Percentiles rank a stretch among this genome's conserved stretches.
Evolutionary conservation across 1,139 yeast species (phyloP).

Genomic region (Pichia sp.): DNA sequence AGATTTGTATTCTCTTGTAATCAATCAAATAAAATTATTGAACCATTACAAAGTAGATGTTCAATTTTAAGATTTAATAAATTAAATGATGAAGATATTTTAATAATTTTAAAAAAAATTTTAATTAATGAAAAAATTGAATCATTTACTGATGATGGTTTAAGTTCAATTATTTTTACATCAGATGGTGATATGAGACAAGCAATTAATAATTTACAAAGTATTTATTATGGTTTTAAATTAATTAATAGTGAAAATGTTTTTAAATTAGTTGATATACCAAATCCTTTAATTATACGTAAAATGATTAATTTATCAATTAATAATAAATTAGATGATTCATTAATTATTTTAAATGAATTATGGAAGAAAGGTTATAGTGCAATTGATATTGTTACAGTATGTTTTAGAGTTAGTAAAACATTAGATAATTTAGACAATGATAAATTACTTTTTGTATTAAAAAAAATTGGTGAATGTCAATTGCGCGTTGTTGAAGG

Average conservation of each 20-base stretch:
- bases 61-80: slow-evolving; percentile 85
- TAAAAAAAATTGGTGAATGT: slow-evolving; percentile 80
- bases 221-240: slow-evolving; percentile 91
- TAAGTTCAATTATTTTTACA: slow-evolving; percentile 89
- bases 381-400: slow-evolving; percentile 79
- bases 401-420: slow-evolving; percentile 83
- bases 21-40: slow-evolving; percentile 89
- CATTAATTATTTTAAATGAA: slow-evolving; percentile 57
- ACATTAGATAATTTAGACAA: slow-evolving; percentile 60
- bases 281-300: slow-evolving; percentile 84
- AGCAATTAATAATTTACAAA: slow-evolving; percentile 88
- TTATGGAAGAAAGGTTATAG: slow-evolving; percentile 91
- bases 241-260: slow-evolving; percentile 87
- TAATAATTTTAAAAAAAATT: slow-evolving; percentile 69
- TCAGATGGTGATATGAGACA: slow-evolving; percentile 99
- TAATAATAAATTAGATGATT: slow-evolving; percentile 40
- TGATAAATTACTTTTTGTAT: slow-evolving; percentile 61
- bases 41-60: slow-evolving; percentile 94
- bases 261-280: slow-evolving; percentile 92
- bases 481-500: slow-evolving; percentile 95
- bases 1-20: slow-evolving; percentile 98
- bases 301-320: slow-evolving; percentile 60
- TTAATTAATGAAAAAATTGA: slow-evolving; percentile 46
- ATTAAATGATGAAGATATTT: slow-evolving; percentile 77
- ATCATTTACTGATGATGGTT: slow-evolving; percentile 77